Evolutionary conservation across 257 asterid species (phyloP), one percentile per base, ranked within the genome.

Genomic region (Lantana camara): DNA sequence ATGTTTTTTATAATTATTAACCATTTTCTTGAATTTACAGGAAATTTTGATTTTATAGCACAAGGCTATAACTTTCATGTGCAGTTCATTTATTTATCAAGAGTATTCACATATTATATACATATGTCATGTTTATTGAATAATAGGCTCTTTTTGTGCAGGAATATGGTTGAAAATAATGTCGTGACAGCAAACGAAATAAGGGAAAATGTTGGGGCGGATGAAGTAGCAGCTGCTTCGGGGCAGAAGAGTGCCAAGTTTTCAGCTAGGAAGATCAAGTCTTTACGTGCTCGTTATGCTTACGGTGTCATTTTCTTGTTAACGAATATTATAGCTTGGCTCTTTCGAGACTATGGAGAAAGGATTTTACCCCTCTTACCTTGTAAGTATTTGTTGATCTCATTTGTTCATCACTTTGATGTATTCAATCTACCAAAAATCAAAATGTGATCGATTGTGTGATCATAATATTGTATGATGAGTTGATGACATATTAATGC

Each of bases 291-390:
- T 37, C 95, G 98, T 16, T 91, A 86, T 66, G 86, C 80, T 1
- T 91, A 91, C 64, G 98, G 95, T 57, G 77, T 80, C 21, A 62
- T 88, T 9, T 91, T 88, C 70, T 67, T 84, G 67, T 62, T 84
- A 4, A 88, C 85, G 22, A 89, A 83, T 63, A 75, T 91, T 38
- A 76, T 88, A 47, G 98, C 94, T 34, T 91, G 98, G 96, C 85
- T 91, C 34, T 69, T 88, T 21, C 85, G 96, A 5, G 98, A 91
- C 70, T 91, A 91, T 68, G 95, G 96, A 5, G 84, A 86, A 56
- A 80, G 64, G 77, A 66, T 79, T 68, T 74, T 80, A 23, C 89
- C 90, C 10, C 35, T 86, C 75, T 75, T 91, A 37, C 87, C 77
- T 30, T 86, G 98, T 91, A 74, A 88, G 96, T 72, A n/a, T 19